Conservation (phyloP, 495 filamentous ascomycete species). For the Clohesyomyces aquaticus region DNA sequence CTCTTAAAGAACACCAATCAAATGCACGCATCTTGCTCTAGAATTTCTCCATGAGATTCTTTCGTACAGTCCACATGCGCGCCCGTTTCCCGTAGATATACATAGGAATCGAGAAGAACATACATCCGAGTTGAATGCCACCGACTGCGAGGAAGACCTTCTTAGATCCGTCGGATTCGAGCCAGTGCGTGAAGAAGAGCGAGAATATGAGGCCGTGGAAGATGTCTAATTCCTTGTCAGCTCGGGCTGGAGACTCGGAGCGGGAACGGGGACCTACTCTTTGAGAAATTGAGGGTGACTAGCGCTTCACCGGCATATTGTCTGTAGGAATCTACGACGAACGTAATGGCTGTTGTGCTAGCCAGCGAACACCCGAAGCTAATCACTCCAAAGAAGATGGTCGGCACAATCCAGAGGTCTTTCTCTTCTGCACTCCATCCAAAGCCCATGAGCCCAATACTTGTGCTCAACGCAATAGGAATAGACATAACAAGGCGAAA, state of each 20-base stretch:
- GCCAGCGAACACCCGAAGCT: constrained; percentile 95
- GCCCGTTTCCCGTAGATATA: constrained; percentile 94
- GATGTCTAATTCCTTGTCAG: constrained; percentile 53
- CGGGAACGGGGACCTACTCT: constrained; percentile 60
- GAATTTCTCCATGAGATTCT: constrained; percentile 87
- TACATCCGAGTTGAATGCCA: constrained; percentile 45
- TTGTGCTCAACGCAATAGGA: constrained; percentile 75
- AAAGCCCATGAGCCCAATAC: constrained; percentile 91
- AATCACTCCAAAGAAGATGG: constrained; percentile 91
- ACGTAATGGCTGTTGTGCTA: constrained; percentile 88
- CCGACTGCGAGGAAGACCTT: constrained; percentile 43
- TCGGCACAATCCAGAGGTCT: constrained; percentile 88
- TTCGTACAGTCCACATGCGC: constrained; percentile 94
- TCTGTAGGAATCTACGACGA: constrained; percentile 89
- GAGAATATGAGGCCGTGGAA: constrained; percentile 90
- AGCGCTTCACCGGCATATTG: constrained; percentile 93
- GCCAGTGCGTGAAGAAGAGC: constrained; percentile 74
- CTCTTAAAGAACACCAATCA: too few species aligned
- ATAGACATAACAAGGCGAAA: constrained; percentile 85
- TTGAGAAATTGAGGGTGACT: constrained; percentile 92
- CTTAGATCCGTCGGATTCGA: constrained; percentile 38
- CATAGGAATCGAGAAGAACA: constrained; percentile 73
- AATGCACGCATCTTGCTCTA: constrained; percentile 8
- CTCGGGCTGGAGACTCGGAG: neutral
- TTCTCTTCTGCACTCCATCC: constrained; percentile 81